Percentiles rank a stretch among this genome's conserved stretches.
phyloP scores from a whole-genome alignment of 192 early-diverging fungal species.

The Mortierella alpina region DNA sequence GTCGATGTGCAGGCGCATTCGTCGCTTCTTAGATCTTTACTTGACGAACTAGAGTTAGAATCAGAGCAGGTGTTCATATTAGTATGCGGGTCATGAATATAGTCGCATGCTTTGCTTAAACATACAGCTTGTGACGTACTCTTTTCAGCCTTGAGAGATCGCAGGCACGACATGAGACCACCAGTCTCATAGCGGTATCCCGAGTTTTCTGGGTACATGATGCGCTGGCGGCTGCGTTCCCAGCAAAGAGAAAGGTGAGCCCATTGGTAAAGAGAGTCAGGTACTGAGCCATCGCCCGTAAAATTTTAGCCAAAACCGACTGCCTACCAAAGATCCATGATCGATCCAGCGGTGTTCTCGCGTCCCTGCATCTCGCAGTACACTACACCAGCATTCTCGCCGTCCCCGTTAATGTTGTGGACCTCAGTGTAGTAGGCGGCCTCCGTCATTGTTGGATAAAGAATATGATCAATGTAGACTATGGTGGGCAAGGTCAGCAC shows the following conservation, averaged over 20 bases:
- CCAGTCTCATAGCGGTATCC: constrained; percentile 73
- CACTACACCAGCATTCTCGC: constrained; percentile 74
- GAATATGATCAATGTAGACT: constrained; percentile 71
- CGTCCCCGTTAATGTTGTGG: constrained; percentile 72
- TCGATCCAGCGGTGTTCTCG: constrained; percentile 58
- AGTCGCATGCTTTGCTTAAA: background rate
- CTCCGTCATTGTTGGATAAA: constrained; percentile 71
- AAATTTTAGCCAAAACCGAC: background rate
- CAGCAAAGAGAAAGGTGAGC: background rate
- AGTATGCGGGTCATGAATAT: background rate
- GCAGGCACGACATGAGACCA: constrained; percentile 66
- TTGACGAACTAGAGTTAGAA: constrained; percentile 21
- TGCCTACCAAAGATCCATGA: constrained; percentile 55
- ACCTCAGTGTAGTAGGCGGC: constrained; percentile 70
- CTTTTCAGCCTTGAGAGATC: constrained; percentile 67
- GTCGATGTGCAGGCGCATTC: background rate
- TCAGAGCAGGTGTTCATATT: background rate
- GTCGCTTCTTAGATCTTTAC: background rate
- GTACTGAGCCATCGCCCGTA: background rate
- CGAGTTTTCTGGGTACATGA: constrained; percentile 67
- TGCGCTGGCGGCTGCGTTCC: constrained; percentile 55
- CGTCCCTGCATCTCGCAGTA: constrained; percentile 74
- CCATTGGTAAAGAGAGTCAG: background rate
- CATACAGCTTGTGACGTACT: constrained; percentile 44
- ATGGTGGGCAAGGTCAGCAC: background rate